Evolutionary conservation across 768 basidiomycete genomes (phyloP), one percentile per base, ranked within the genome.

Genomic region (Suillus fuscotomentosus): DNA sequence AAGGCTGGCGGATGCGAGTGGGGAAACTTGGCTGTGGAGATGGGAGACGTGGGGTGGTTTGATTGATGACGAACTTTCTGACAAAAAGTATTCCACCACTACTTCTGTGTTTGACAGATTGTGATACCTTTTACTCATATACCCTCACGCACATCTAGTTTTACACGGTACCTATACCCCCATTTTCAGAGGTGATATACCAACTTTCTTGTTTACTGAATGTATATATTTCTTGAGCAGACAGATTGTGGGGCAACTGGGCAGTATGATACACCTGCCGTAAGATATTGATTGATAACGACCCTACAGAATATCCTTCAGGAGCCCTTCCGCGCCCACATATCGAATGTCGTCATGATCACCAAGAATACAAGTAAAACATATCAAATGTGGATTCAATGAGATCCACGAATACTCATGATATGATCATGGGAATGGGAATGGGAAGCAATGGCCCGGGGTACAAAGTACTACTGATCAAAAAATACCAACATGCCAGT

Each of bases 21-120:
- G 88, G 81, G 82, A 42, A 90, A 89, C 6, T 78, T 94, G 5
- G 88, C 85, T 0, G 83, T 86, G 13, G 92, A 93, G 72, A 91
- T 94, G 89, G 75, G 79, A 4, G 79, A 80, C 62, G 88, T 88
- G 2, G 90, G 91, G 1, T 94, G 92, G 92, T 89, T 92, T 69
- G 85, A 90, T 22, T 75, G 62, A 73, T 41, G 34, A 59, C 17
- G 17, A 17, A 39, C 38, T 57, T 5, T 13, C 7, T 56, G 20
- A 54, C 17, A 10, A 53, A 56, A 56, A 56, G 55, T 38, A 56
- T 56, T 56, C n/a, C 7, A 14, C 5, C 7, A 22, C 17, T 27
- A 24, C 9, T 42, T 27, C 17, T 17, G 24, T 42, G 17, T 57
- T 20, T 20, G 39, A 24, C 24, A 27, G 24, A 42, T 3, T 59